phyloP scores from a whole-genome alignment of 2,329 filamentous ascomycete species.

The Helotiales sp. region DNA sequence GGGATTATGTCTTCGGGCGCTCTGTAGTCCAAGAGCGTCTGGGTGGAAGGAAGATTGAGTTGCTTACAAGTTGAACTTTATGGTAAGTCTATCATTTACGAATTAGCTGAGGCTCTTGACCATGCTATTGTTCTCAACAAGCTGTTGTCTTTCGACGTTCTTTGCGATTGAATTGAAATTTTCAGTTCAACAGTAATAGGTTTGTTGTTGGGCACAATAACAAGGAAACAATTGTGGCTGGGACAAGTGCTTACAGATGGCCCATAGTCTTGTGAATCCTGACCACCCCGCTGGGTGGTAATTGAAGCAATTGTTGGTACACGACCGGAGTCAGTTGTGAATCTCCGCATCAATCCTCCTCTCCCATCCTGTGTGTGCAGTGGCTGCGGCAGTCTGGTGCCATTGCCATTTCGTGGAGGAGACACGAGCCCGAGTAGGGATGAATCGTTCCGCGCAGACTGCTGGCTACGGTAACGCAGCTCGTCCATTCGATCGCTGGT shows the following conservation, averaged over 20 bases:
- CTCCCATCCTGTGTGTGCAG: slow-evolving; percentile 69
- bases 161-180: neutral
- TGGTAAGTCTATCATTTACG: slow-evolving; percentile 59
- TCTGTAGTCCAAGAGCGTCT: neutral
- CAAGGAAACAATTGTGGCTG: slow-evolving; percentile 23
- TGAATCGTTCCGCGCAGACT: slow-evolving; percentile 77
- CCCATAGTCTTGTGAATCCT: slow-evolving; percentile 42
- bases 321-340: slow-evolving; percentile 89
- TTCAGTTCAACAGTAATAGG: neutral
- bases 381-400: slow-evolving; percentile 64
- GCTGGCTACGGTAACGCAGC: slow-evolving; percentile 76
- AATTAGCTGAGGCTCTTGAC: slow-evolving; percentile 31
- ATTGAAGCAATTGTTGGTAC: slow-evolving; percentile 69
- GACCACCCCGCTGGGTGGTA: slow-evolving; percentile 38
- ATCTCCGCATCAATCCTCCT: slow-evolving; percentile 82
- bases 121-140: slow-evolving; percentile 9
- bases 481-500: slow-evolving; percentile 75
- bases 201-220: slow-evolving; percentile 26
- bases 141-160: neutral
- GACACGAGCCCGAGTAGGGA: slow-evolving; percentile 77
- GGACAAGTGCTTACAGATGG: slow-evolving; percentile 42
- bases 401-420: slow-evolving; percentile 72
- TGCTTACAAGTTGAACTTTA: slow-evolving; percentile 77
- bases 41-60: slow-evolving; percentile 10
- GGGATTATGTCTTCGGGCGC: neutral